Conservation (phyloP, 371 early-diverging fungal genomes). For the Lichtheimia hyalospora region DNA sequence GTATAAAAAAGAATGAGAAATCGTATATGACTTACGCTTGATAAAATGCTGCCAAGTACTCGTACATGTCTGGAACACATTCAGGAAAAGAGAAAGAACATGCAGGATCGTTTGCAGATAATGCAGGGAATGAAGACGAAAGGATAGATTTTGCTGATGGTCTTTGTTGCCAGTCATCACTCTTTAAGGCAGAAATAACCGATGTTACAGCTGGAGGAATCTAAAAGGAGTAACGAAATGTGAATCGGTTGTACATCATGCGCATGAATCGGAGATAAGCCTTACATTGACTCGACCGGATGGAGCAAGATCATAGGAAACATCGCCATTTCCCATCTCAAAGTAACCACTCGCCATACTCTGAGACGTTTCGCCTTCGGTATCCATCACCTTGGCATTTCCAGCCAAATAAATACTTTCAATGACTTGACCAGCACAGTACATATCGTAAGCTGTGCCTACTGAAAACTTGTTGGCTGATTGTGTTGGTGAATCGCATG, state of each 20-base stretch:
- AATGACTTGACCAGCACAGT: slow-evolving; percentile 54
- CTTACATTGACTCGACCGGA: slow-evolving; percentile 30
- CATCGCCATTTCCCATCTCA: slow-evolving; percentile 38
- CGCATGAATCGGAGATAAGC: not conserved
- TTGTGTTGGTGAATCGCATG: slow-evolving; percentile 7
- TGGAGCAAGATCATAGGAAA: slow-evolving; percentile 38
- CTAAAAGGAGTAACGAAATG: slow-evolving; percentile 16
- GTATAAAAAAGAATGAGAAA: not conserved
- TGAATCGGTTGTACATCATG: too few relatives aligned
- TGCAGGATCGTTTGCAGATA: slow-evolving; percentile 38
- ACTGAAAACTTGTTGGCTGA: slow-evolving; percentile 24
- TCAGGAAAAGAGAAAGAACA: slow-evolving; percentile 55
- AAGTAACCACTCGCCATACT: slow-evolving; percentile 32
- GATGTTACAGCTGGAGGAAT: slow-evolving; percentile 48
- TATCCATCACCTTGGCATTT: slow-evolving; percentile 30
- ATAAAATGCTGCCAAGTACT: slow-evolving; percentile 60
- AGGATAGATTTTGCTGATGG: slow-evolving; percentile 59
- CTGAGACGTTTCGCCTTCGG: slow-evolving; percentile 24
- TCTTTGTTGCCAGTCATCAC: slow-evolving; percentile 46
- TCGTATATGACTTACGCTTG: slow-evolving; percentile 37
- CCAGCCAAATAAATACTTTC: slow-evolving; percentile 49
- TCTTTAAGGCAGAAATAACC: slow-evolving; percentile 46
- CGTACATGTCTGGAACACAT: slow-evolving; percentile 61
- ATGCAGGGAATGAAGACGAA: slow-evolving; percentile 51
- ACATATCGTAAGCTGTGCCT: slow-evolving; percentile 56